A percentile compares a stretch with the other conserved stretches of the same genome.
These are phyloP conservation scores for Eremothecium gossypii DNA, from an alignment of 1,139 yeast species.

Conservation along the genomic window DNA sequence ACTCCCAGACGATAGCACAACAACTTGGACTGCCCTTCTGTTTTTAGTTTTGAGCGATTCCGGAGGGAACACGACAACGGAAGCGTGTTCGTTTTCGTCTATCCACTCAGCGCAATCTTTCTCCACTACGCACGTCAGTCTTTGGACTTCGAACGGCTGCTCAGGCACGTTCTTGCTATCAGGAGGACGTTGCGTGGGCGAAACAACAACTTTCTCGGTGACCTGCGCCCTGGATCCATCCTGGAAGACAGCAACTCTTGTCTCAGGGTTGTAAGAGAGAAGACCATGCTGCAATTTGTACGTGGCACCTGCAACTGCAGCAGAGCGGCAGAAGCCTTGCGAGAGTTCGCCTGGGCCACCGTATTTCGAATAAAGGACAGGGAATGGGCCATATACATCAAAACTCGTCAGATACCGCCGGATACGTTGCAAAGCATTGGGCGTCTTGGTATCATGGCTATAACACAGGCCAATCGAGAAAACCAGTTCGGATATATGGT, in stretches of 20 bases:
- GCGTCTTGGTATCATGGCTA: constrained; percentile 49
- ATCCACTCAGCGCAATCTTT: constrained; percentile 91
- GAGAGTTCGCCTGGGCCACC: constrained; percentile 96
- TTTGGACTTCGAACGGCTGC: constrained; percentile 48
- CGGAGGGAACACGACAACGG: constrained; percentile 92
- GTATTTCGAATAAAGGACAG: constrained; percentile 82
- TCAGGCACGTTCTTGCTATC: constrained; percentile 30
- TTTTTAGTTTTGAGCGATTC: constrained; percentile 62
- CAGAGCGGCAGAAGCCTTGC: constrained; percentile 95
- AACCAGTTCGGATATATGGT: constrained; percentile 74
- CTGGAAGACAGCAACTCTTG: constrained; percentile 59
- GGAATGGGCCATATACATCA: constrained; percentile 90
- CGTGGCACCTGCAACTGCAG: constrained; percentile 96
- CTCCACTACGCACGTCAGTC: constrained; percentile 74
- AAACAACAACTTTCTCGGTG: constrained; percentile 62
- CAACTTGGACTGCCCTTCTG: constrained; percentile 67
- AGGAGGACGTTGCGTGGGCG: constrained; percentile 63
- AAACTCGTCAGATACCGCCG: constrained; percentile 77
- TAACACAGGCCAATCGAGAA: constrained; percentile 78
- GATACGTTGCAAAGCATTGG: constrained; percentile 69
- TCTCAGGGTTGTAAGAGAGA: constrained; percentile 51
- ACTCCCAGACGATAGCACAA: constrained; percentile 80
- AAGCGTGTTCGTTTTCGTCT: constrained; percentile 70
- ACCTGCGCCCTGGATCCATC: constrained; percentile 73
- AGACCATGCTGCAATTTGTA: constrained; percentile 70